These are phyloP conservation scores for Alternaria gansuensis DNA, from an alignment of 2,329 filamentous ascomycete genomes.

Conservation along the genomic window DNA sequence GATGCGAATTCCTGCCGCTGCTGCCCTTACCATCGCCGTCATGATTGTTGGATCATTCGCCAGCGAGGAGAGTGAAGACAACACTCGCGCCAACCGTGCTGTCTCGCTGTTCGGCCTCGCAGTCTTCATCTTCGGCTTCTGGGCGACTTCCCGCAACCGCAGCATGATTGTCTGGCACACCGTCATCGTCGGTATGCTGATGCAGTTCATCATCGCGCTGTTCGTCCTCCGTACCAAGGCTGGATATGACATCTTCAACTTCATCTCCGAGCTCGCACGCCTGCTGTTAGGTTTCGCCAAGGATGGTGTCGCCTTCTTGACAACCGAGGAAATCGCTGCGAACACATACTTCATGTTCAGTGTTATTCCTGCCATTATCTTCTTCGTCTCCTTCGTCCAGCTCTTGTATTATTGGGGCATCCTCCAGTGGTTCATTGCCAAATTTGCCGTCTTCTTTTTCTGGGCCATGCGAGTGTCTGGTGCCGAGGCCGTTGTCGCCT, in stretches of 20 bases:
- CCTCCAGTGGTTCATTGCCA: constrained; percentile 88
- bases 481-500: constrained; percentile 91
- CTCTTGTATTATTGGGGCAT: constrained; percentile 82
- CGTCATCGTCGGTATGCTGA: constrained; percentile 85
- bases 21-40: constrained; percentile 70
- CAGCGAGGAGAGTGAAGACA: constrained; percentile 74
- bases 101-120: constrained; percentile 80
- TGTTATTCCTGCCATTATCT: constrained; percentile 92
- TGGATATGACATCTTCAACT: constrained; percentile 90
- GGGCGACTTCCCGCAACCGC: constrained; percentile 74
- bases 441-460: constrained; percentile 91
- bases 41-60: constrained; percentile 82
- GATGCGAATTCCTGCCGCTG: constrained; percentile 70
- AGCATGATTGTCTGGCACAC: constrained; percentile 61
- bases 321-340: constrained; percentile 55
- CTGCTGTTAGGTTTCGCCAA: constrained; percentile 78
- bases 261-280: constrained; percentile 78
- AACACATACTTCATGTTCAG: constrained; percentile 74
- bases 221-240: constrained; percentile 84
- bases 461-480: constrained; percentile 87
- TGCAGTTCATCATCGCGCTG: constrained; percentile 86
- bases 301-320: constrained; percentile 78
- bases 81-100: constrained; percentile 80
- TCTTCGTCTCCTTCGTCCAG: constrained; percentile 93
- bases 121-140: constrained; percentile 74